phyloP scores from a whole-genome alignment of 495 filamentous ascomycete species.

The Immersiella caudata region DNA sequence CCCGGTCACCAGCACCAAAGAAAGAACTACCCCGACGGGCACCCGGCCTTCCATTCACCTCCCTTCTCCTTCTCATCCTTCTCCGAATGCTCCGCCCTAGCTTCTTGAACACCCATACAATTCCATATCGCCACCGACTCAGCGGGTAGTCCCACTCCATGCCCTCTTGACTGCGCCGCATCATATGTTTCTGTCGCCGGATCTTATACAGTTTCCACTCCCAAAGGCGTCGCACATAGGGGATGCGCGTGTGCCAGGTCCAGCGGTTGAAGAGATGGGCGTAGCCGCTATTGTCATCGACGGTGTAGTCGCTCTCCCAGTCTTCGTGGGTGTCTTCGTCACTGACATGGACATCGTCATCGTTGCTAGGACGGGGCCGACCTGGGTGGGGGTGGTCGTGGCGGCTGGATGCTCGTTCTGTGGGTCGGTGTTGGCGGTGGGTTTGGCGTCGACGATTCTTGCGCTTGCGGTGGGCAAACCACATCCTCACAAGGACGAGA shows the following conservation, averaged over 20 bases:
- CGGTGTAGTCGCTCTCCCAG: not conserved
- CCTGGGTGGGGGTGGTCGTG: not conserved
- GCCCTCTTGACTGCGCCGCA: slow-evolving; percentile 13
- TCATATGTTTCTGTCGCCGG: not conserved
- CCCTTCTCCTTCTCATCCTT: not conserved
- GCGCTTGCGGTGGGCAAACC: not conserved
- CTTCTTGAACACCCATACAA: not conserved
- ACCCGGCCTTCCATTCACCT: no score
- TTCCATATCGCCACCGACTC: not conserved
- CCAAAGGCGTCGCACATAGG: slow-evolving; percentile 17
- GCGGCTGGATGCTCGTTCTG: no score
- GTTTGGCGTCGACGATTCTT: no score
- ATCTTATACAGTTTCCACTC: slow-evolving; percentile 20
- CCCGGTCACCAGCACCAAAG: no score
- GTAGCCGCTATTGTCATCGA: slow-evolving; percentile 8
- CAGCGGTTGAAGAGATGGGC: slow-evolving; percentile 10
- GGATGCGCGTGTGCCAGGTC: slow-evolving; percentile 18
- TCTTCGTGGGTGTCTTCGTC: not conserved
- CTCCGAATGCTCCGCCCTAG: not conserved
- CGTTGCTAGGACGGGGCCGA: not conserved
- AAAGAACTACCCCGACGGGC: no score
- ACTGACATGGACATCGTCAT: not conserved
- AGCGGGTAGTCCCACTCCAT: slow-evolving; percentile 22
- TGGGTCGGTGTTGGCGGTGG: no score
- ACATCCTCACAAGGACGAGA: not conserved